Evolutionary conservation across 2,329 filamentous ascomycete species (phyloP), one percentile per base, ranked within the genome.

Genomic region (Trichoderma sp.): DNA sequence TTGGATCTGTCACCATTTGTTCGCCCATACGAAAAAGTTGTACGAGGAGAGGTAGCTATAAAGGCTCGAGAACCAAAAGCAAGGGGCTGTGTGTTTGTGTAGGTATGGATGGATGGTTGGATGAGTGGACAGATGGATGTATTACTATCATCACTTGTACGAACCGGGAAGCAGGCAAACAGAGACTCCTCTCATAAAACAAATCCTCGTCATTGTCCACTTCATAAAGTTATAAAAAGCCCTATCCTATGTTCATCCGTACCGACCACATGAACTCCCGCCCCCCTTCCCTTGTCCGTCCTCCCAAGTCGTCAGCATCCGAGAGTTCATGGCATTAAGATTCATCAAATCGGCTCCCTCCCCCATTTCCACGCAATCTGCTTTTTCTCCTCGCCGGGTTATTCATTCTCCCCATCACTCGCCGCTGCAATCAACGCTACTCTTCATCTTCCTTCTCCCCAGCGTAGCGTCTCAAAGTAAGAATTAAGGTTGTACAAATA

Each of bases 401-500:
- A 13, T 53, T 61, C 57, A 43, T 50, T 50, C 47, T 57, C 17
- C 20, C 17, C 59, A 6, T 36, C 68, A 26, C 13, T 26, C 6
- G 23, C 47, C 32, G 47, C 59, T 17, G 28, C 59, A 70, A 70
- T 70, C 59, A 64, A 70, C 68, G 59, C 68, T 70, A 64, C 59
- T 36, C 13, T 13, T 34, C 26, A 8, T 53, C 20, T 13, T 13
- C 4, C 5, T 23, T 62, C 11, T 23, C 47, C 20, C 47, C 9
- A 23, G 47, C 20, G 66, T 68, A 70, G 68, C 68, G 68, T 70
- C 59, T 70, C 68, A 30, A 36, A 66, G 62, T 66, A 66, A 71
- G 61, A 65, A 71, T 71, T 71, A 71, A 71, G 68, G 50, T 58
- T 71, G 61, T 71, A 61, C 62, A 71, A 59, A 68, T 61, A 61